Base-by-base conservation (phyloP, 2,329 filamentous ascomycete genomes). In the Ascochyta pisi region DNA sequence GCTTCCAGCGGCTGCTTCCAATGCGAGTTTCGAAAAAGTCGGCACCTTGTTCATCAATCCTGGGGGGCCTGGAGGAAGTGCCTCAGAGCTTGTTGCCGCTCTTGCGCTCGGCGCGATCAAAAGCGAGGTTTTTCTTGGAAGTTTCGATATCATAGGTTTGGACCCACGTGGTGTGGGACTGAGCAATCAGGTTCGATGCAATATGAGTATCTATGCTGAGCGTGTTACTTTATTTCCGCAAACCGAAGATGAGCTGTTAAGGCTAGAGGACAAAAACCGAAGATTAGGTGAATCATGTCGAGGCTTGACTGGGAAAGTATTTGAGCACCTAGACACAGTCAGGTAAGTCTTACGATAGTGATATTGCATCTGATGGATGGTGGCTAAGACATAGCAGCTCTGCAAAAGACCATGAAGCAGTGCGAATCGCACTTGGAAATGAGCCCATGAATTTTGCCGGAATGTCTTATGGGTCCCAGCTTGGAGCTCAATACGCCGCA, bases 401-500 rank as follows among this genome's bases (percentile, higher is more conserved):
- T 8, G 58, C 48, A 12, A 73, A 73, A 45, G 76, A 78, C 47
- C 64, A 76, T 24, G 75, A 77, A 38, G 71, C 73, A 16, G 62
- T 77, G 4, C 73, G 27, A 48, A 75, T 38, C 50, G 69, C 41
- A 3, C 62, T 79, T 4, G 67, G 70, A 3, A 69, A 73, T 12
- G 69, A 73, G n/a, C 51, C 46, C 0, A 45, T 79, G 33, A 77
- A 75, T 51, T 79, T 68, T 37, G 52, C 81, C 1, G 80, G 79
- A 6, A 59, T 77, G 13, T 81, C 78, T 2, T 82, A 83, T 61
- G 79, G 80, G 6, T 77, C 77, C 1, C 75, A 78, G 58, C 67
- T 82, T 15, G 80, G 77, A 22, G 69, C 72, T 7, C 72, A 75
- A 35, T 82, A 81, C 58, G 79, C 79, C 1, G 67, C 76, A 54